phyloP scores from a whole-genome alignment of 176 grass and related monocot genomes.

The Triticum urartu region DNA sequence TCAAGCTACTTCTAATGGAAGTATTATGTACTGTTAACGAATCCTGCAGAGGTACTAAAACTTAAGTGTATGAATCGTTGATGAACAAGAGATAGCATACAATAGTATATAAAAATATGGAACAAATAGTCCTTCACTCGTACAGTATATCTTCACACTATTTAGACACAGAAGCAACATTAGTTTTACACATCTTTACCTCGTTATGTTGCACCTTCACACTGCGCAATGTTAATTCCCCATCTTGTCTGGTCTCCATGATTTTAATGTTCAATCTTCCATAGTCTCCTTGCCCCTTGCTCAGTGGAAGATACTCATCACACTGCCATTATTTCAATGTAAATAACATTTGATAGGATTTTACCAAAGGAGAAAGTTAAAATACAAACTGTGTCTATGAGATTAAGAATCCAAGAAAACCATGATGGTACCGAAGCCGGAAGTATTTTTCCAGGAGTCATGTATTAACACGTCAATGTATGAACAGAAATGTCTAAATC shows the following conservation, averaged over 20 bases:
- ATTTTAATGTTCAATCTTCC: conserved; percentile 64
- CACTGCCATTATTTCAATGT: conserved; percentile 61
- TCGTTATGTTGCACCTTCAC: conserved; percentile 60
- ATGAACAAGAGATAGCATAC: conserved; percentile 1
- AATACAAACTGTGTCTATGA: conserved; percentile 9
- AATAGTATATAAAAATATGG: neutral
- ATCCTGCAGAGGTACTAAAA: neutral
- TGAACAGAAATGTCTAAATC: neutral
- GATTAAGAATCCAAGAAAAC: neutral
- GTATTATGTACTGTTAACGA: neutral
- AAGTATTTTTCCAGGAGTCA: neutral
- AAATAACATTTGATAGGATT: neutral
- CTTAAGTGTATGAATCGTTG: neutral
- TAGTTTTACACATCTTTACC: conserved; percentile 39
- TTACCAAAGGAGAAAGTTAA: conserved; percentile 7
- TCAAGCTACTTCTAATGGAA: conserved; percentile 7
- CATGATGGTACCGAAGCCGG: neutral
- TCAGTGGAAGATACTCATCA: conserved; percentile 66
- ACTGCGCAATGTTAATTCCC: conserved; percentile 54
- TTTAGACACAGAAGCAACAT: conserved; percentile 8
- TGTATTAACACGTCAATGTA: neutral
- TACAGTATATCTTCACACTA: conserved; percentile 17
- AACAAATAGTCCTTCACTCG: neutral
- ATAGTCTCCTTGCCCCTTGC: conserved; percentile 38
- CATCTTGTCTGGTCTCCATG: conserved; percentile 17